phyloP scores from a whole-genome alignment of 2,329 filamentous ascomycete species.

The Westerdykella ornata region DNA sequence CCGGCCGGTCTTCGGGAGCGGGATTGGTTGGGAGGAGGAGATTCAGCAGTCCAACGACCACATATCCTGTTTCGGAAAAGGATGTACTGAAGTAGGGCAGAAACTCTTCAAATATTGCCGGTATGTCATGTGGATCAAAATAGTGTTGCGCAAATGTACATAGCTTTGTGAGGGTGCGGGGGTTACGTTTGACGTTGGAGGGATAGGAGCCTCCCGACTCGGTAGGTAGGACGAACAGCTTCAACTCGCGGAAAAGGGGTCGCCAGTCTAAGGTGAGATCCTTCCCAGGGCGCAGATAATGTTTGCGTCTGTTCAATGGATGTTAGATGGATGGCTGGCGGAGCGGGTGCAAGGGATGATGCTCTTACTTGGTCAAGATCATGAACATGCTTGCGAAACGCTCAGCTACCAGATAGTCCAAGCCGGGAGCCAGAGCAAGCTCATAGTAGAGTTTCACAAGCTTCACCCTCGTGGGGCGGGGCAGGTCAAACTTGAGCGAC shows the following conservation, averaged over 20 bases:
- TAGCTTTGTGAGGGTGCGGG: conserved; percentile 75
- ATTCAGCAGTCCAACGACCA: conserved; percentile 83
- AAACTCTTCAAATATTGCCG: conserved; percentile 55
- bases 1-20: conserved; percentile 60
- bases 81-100: conserved; percentile 75
- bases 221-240: conserved; percentile 77
- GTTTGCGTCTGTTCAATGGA: conserved; percentile 64
- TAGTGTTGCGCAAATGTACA: conserved; percentile 86
- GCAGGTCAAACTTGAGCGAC: conserved; percentile 94
- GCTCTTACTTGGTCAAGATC: conserved; percentile 77
- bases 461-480: conserved; percentile 71
- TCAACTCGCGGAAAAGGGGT: conserved; percentile 87
- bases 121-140: conserved; percentile 82
- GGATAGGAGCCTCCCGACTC: conserved; percentile 59
- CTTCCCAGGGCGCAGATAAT: conserved; percentile 84
- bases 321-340: not conserved
- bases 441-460: conserved; percentile 92
- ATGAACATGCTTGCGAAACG: conserved; percentile 96
- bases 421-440: conserved; percentile 79
- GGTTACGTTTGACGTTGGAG: conserved; percentile 57
- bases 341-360: not conserved
- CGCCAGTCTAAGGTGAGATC: conserved; percentile 92
- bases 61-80: conserved; percentile 84
- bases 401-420: conserved; percentile 75
- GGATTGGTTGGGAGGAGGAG: conserved; percentile 79